These are phyloP conservation scores for Fusarium oxysporum DNA, from an alignment of 2,329 filamentous ascomycete genomes.

Conservation along the genomic window DNA sequence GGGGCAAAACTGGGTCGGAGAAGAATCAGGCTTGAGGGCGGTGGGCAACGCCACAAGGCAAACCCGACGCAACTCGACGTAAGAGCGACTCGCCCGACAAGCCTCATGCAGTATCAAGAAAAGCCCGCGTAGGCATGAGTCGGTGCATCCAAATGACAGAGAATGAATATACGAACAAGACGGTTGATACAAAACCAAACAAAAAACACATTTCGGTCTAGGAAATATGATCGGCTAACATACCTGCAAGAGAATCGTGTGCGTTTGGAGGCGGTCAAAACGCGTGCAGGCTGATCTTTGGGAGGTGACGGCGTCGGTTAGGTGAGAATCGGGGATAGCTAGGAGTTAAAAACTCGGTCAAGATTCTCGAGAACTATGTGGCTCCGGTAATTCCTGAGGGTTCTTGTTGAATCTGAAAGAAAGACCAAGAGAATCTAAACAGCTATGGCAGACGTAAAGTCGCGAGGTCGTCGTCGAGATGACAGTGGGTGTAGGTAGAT, in stretches of 20 bases:
- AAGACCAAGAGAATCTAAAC: slow-evolving; percentile 14
- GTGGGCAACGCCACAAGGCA: slow-evolving; percentile 46
- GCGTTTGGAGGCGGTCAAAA: slow-evolving; percentile 43
- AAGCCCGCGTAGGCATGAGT: slow-evolving; percentile 20
- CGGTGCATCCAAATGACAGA: background rate
- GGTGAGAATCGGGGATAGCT: slow-evolving; percentile 9
- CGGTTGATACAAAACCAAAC: background rate
- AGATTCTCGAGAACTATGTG: background rate
- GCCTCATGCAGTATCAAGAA: slow-evolving; percentile 12
- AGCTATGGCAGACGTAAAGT: slow-evolving; percentile 26
- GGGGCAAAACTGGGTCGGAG: slow-evolving; percentile 44
- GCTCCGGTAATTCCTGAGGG: slow-evolving; percentile 4
- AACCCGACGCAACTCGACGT: slow-evolving; percentile 40
- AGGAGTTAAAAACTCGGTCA: slow-evolving; percentile 16
- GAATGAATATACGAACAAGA: background rate
- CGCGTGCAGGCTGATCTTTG: slow-evolving; percentile 33
- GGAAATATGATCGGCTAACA: slow-evolving; percentile 3
- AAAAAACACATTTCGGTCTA: background rate
- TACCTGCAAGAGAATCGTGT: slow-evolving; percentile 40
- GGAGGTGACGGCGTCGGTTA: slow-evolving; percentile 23
- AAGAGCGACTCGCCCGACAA: slow-evolving; percentile 27
- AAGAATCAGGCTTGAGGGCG: slow-evolving; percentile 43
- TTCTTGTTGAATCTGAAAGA: slow-evolving; percentile 8
- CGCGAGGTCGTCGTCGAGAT: slow-evolving; percentile 32
- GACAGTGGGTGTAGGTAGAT: slow-evolving; percentile 32